Evolutionary conservation across 768 basidiomycete species (phyloP), one percentile per base, ranked within the genome.

Genomic region (Podaxis pistillaris): DNA sequence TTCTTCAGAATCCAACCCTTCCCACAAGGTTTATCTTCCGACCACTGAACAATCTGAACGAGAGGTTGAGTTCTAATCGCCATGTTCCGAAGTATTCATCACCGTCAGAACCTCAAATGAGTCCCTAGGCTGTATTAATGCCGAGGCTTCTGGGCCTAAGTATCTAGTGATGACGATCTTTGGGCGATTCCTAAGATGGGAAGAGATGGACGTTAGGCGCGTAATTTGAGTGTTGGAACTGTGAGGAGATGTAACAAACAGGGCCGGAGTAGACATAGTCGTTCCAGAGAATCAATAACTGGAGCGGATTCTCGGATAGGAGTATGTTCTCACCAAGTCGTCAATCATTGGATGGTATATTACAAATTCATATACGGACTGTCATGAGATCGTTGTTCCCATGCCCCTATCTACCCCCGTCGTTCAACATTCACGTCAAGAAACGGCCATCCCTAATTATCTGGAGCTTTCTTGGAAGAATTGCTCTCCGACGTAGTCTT

Each of bases 1-100:
- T 94, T 89, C 58, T 89, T 79, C 22, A 94, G 74, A 3, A 96
- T 73, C 94, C 93, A 96, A 22, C 79, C 67, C 15, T 86, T 78
- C 41, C 85, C 82, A 61, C 85, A 89, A 1, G 75, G 68, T 4
- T 78, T 67, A 67, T 91, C 84, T 63, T 89, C 71, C 4, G 75
- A 70, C 83, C 82, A 84, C 4, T 78, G 47, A 6, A 79, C 71
- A 36, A 82, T 55, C 81, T 81, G 11, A 51, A 54, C 19, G 9
- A 52, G 9, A 51, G 37, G 13, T 22, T 55, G 13, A 55, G 54
- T 44, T 46, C 26, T 24, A 15, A 37, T 40, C 9, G n/a, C 12
- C 37, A 56, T 1, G 33, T 15, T 22, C 24, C 19, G 28, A 60
- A 51, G 26, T 47, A 60, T 40, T 19, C 17, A 15, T 36, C 30